phyloP scores from a whole-genome alignment of 768 basidiomycete species.

The Chalciporus chontae region DNA sequence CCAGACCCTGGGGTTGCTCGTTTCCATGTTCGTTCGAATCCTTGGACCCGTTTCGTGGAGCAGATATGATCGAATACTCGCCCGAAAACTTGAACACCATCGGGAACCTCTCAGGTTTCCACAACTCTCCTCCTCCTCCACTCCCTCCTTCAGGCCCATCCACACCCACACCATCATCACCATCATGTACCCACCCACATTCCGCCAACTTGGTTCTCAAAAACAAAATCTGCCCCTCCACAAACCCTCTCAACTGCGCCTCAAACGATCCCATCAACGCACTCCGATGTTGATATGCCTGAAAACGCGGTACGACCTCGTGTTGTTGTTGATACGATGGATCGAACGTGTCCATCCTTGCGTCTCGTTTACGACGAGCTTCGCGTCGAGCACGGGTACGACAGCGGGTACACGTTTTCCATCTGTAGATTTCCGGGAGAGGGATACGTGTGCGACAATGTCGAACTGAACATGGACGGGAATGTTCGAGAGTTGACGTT shows the following conservation, averaged over 20 bases:
- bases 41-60: neutral
- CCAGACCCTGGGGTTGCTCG: neutral
- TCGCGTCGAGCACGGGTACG: slow-evolving; percentile 21
- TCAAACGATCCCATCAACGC: slow-evolving; percentile 14
- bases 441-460: slow-evolving; percentile 38
- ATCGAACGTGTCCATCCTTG: neutral
- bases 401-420: slow-evolving; percentile 40
- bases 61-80: slow-evolving; percentile 24
- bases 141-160: neutral
- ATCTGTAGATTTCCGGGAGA: slow-evolving; percentile 34
- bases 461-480: slow-evolving; percentile 36
- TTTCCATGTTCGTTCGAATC: neutral
- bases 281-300: slow-evolving; percentile 19
- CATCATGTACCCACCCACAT: too few species aligned
- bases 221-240: slow-evolving; percentile 25
- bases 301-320: slow-evolving; percentile 13
- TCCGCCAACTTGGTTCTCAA: slow-evolving; percentile 14
- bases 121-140: neutral
- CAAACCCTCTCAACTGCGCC: slow-evolving; percentile 16
- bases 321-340: too few species aligned
- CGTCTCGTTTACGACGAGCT: neutral
- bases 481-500: slow-evolving; percentile 17
- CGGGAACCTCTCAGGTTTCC: neutral
- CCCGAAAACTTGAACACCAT: slow-evolving; percentile 22
- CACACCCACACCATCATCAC: too few species aligned